Evolutionary conservation across 2,329 filamentous ascomycete genomes (phyloP).

Genomic region (Alternaria viburni): DNA sequence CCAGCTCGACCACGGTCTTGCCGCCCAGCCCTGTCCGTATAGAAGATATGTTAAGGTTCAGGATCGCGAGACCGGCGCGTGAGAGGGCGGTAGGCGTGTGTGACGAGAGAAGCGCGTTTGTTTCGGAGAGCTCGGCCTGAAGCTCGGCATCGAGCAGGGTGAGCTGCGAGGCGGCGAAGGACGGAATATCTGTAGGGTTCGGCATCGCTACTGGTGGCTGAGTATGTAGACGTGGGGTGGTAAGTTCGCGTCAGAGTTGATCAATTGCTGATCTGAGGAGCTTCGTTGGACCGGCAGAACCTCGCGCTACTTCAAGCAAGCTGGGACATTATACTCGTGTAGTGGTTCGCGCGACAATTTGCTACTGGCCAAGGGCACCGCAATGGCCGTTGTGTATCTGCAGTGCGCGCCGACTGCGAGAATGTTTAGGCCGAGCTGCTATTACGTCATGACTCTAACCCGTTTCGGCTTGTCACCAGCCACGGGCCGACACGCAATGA

Average conservation of each 20-base stretch:
- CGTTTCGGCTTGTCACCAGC: neutral
- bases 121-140: slow-evolving; percentile 73
- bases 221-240: neutral
- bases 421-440: neutral
- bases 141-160: slow-evolving; percentile 73
- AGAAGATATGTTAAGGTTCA: slow-evolving; percentile 74
- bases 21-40: slow-evolving; percentile 90
- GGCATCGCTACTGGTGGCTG: slow-evolving; percentile 24
- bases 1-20: slow-evolving; percentile 85
- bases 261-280: neutral
- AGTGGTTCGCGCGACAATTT: neutral
- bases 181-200: slow-evolving; percentile 60
- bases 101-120: slow-evolving; percentile 68
- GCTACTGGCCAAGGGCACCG: neutral
- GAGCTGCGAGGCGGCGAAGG: slow-evolving; percentile 75
- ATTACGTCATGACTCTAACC: neutral
- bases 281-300: neutral
- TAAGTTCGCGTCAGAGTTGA: neutral
- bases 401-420: neutral
- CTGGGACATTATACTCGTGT: neutral
- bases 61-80: slow-evolving; percentile 78
- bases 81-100: slow-evolving; percentile 73
- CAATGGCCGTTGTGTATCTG: neutral
- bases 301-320: neutral
- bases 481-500: neutral